These are phyloP conservation scores for Glycyrrhiza uralensis DNA, from an alignment of 306 rosid species.

Conservation along the genomic window DNA sequence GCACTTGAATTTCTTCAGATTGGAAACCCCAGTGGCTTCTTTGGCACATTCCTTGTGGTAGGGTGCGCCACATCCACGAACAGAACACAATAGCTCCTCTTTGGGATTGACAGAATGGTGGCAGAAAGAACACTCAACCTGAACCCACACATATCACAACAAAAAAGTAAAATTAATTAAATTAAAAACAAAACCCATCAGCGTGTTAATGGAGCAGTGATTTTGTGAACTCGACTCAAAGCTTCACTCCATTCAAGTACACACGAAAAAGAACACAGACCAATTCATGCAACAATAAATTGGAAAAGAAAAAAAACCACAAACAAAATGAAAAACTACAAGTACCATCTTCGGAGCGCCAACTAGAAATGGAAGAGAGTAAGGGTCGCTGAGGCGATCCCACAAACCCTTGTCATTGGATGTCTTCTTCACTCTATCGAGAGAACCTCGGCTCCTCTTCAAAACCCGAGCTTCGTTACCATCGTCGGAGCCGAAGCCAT, in stretches of 20 bases:
- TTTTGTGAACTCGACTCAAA: neutral
- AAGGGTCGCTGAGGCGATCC: constrained; percentile 53
- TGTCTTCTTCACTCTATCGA: constrained; percentile 40
- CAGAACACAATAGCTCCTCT: constrained; percentile 59
- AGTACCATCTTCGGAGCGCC: constrained; percentile 69
- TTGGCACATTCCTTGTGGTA: constrained; percentile 65
- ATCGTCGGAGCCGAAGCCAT: neutral
- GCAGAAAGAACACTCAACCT: constrained; percentile 66
- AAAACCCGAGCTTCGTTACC: constrained; percentile 41
- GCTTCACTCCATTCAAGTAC: neutral
- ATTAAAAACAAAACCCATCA: neutral
- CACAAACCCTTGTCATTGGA: constrained; percentile 35
- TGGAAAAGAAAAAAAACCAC: neutral
- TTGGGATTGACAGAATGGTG: constrained; percentile 43
- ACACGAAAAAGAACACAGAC: neutral
- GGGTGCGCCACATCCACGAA: constrained; percentile 58
- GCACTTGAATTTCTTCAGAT: constrained; percentile 73
- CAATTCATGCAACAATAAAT: neutral
- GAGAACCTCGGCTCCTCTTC: constrained; percentile 38
- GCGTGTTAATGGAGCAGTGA: neutral
- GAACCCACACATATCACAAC: constrained; percentile 10
- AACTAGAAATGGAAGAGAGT: constrained; percentile 65
- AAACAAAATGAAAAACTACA: neutral
- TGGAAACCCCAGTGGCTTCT: constrained; percentile 40
- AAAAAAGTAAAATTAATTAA: neutral